Conservation (phyloP, 345 rosid species). For the Trapa incisa region DNA sequence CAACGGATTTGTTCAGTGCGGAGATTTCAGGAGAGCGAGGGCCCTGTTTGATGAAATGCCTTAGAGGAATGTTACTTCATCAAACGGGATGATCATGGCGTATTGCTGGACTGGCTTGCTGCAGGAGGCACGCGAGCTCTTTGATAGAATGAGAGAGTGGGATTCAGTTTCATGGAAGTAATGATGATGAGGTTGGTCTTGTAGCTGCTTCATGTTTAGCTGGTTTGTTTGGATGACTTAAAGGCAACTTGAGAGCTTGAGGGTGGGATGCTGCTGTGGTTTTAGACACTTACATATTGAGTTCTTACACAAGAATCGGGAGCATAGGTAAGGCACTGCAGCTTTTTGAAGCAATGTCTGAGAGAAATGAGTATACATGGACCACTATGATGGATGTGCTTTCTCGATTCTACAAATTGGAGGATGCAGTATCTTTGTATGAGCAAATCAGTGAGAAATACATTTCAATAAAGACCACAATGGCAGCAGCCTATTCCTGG, state of each 20-base stretch:
- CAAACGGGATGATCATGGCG: not conserved
- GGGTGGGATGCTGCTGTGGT: not conserved
- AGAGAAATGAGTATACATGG: not conserved
- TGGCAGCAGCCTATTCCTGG: not conserved
- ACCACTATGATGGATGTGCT: not conserved
- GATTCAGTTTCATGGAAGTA: not conserved
- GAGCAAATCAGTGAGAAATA: not conserved
- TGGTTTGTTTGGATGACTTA: not conserved
- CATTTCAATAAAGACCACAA: not conserved
- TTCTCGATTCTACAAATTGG: not conserved
- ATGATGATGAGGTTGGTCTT: not conserved
- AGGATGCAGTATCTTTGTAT: not conserved
- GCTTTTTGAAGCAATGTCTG: not conserved
- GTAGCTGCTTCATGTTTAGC: not conserved
- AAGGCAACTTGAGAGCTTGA: not conserved
- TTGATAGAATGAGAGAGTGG: not conserved
- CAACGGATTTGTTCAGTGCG: not conserved
- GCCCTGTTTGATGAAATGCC: not conserved
- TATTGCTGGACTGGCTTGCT: not conserved
- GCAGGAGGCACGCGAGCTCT: constrained; percentile 2
- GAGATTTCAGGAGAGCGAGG: not conserved
- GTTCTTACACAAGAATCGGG: not conserved
- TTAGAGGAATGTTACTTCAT: not conserved
- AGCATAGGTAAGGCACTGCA: not conserved
- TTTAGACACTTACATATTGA: not conserved